Evolutionary conservation across 202 grass and related monocot species (phyloP).

Genomic region (Saccharum hybrid): DNA sequence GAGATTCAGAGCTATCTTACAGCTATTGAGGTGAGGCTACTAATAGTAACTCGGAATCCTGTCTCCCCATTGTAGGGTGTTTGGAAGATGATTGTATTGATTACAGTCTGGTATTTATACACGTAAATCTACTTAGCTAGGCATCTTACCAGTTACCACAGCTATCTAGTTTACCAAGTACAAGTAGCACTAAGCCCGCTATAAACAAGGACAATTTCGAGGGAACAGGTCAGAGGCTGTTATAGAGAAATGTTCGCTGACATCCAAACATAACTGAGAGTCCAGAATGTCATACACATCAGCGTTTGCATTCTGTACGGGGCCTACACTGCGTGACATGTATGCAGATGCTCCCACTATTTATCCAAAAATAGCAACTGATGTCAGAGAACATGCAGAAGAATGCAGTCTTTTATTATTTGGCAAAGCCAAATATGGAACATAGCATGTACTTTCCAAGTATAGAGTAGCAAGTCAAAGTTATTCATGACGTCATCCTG

Average conservation of each 20-base stretch:
- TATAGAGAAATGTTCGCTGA: background rate
- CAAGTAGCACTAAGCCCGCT: background rate
- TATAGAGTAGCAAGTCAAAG: conserved; percentile 1
- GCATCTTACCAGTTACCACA: background rate
- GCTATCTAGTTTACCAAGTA: background rate
- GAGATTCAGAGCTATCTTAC: conserved; percentile 57
- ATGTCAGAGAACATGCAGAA: background rate
- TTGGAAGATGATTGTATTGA: background rate
- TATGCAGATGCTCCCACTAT: background rate
- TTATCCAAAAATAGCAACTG: conserved; percentile 3
- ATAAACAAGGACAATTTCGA: background rate
- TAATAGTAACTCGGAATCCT: background rate
- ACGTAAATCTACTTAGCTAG: background rate
- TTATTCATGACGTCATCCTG: background rate
- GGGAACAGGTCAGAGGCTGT: background rate
- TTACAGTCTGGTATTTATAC: background rate
- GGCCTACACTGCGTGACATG: background rate
- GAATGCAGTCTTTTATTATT: background rate
- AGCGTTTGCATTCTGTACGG: conserved; percentile 20
- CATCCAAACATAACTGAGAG: background rate
- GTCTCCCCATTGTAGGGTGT: background rate
- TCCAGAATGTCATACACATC: background rate
- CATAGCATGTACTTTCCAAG: background rate
- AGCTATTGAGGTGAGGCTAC: conserved; percentile 64
- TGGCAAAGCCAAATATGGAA: background rate